phyloP scores from a whole-genome alignment of 192 early-diverging fungal genomes.

The Rhizophlyctis rosea region DNA sequence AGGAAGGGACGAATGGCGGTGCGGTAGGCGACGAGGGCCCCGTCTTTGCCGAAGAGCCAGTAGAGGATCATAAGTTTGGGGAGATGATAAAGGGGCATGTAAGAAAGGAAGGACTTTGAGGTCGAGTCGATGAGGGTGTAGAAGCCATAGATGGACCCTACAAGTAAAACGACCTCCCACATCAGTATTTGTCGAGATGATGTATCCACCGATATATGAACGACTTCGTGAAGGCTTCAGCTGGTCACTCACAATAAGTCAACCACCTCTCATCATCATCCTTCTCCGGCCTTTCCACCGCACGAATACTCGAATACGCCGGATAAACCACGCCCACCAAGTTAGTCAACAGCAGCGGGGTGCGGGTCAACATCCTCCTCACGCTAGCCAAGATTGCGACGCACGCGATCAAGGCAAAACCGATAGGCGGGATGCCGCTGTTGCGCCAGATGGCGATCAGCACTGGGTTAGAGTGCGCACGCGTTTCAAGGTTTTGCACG shows the following conservation, averaged over 20 bases:
- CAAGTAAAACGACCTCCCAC: background rate
- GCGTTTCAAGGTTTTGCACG: constrained; percentile 12
- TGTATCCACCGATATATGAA: background rate
- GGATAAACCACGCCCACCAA: constrained; percentile 45
- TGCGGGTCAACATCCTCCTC: constrained; percentile 25
- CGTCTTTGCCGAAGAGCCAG: constrained; percentile 43
- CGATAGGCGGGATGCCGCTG: constrained; percentile 34
- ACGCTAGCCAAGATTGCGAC: constrained; percentile 22
- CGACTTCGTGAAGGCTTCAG: too few species aligned
- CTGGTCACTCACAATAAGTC: constrained; percentile 49
- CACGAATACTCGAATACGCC: constrained; percentile 35
- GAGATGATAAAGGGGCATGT: constrained; percentile 39
- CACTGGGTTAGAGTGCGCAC: constrained; percentile 29
- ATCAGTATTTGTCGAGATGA: background rate
- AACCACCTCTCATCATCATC: constrained; percentile 52
- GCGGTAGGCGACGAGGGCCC: constrained; percentile 42
- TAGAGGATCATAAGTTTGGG: constrained; percentile 45
- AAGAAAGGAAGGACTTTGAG: constrained; percentile 17
- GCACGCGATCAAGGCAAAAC: constrained; percentile 18
- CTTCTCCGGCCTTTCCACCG: constrained; percentile 42
- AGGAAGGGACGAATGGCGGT: constrained; percentile 32
- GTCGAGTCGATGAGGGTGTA: constrained; percentile 41
- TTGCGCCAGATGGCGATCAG: constrained; percentile 30
- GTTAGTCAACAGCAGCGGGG: constrained; percentile 40
- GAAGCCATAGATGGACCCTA: constrained; percentile 49